Base-by-base conservation (phyloP, 2,329 filamentous ascomycete species). In the Nothophoma quercina region DNA sequence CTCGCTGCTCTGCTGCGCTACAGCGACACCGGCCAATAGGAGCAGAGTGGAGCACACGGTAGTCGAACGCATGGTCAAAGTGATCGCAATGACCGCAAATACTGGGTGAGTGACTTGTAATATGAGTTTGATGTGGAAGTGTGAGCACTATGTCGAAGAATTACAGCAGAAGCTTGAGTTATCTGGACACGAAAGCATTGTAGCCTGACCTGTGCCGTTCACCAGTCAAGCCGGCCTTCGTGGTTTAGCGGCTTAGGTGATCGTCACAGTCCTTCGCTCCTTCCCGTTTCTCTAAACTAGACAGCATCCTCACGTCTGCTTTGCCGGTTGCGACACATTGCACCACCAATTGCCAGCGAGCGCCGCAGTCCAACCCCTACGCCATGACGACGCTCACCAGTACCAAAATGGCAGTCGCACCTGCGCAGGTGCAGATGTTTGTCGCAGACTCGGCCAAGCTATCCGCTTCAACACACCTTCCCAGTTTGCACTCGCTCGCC, bases 401-500 rank as follows among this genome's bases (percentile, higher is more conserved):
- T 29, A 47, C 65, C 48, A 66, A 67, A 63, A 61, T 47, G 42
- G 56, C 63, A 63, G 46, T 69, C 33, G 59, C 46, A 35, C 67
- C 69, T 29, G 65, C 70, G 38, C 67, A 68, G 54, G 61, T 73
- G 58, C 70, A 71, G 30, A 55, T 59, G 12, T 71, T 72, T 52
- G 57, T 71, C 54, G 47, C 58, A 52, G 56, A 60, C 45, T 36
- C 57, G 38, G 45, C 46, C 29, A 49, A 51, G 46, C 42, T 47
- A 33, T 34, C 50, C 21, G 42, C 26, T 42, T 47, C 46, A 42
- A 45, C 60, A 15, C 68, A 69, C 64, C 66, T 66, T 55, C 67
- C 69, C 42, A 53, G 63, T 64, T 52, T 71, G 64, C 75, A 78
- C 62, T 75, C 81, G 42, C 82, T 90, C 39, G 81, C 85, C 35